Evolutionary conservation across 2,329 filamentous ascomycete genomes (phyloP).

Genomic region (Cytospora piceae): DNA sequence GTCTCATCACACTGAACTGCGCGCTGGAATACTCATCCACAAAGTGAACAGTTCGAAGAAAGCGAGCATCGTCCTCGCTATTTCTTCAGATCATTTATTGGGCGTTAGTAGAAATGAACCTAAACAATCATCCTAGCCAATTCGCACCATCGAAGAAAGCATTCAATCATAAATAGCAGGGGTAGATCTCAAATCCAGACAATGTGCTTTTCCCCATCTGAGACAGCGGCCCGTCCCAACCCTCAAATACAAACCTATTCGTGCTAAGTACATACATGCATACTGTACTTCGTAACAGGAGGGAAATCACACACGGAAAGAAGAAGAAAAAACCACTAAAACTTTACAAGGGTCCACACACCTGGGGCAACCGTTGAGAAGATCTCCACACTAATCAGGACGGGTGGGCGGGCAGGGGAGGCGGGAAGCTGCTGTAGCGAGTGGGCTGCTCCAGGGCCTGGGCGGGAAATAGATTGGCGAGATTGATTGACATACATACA

Average conservation of each 20-base stretch:
- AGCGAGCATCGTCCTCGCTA: no score
- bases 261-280: no score
- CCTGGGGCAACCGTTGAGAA: slow-evolving; percentile 3
- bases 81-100: no score
- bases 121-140: no score
- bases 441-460: neutral
- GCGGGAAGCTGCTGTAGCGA: slow-evolving; percentile 1
- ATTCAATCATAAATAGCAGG: no score
- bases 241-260: neutral
- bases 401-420: neutral
- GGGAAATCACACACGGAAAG: neutral
- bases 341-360: slow-evolving; percentile 15
- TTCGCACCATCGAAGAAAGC: no score
- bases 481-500: neutral
- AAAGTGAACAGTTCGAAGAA: no score
- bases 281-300: neutral
- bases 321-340: neutral
- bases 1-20: no score
- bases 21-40: no score
- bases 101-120: no score
- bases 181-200: no score
- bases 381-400: neutral
- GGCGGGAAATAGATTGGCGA: slow-evolving; percentile 1
- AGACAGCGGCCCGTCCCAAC: neutral
- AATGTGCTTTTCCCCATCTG: no score